Evolutionary conservation across 2,329 filamentous ascomycete genomes (phyloP), one percentile per base, ranked within the genome.

Genomic region (Fusarium compactum): DNA sequence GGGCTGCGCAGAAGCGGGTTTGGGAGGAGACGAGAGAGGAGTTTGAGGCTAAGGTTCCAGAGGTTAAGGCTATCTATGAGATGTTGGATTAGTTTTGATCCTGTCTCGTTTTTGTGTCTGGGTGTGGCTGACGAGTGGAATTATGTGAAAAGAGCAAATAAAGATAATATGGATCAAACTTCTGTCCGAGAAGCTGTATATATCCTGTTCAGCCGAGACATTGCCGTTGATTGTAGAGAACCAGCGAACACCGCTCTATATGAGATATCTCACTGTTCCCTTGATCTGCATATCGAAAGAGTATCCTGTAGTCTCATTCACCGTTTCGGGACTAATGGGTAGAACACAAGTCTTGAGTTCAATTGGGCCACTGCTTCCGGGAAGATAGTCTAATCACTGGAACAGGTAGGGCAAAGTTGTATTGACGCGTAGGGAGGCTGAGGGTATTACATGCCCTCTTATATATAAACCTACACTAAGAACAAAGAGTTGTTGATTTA

Each of bases 11-110:
- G 61, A 58, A 66, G 30, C 70, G 68, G 12, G 74, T 76, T 48
- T 76, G 74, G 74, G 53, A 74, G 10, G 74, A 76, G 55, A 62
- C 73, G 4, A 69, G 72, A 47, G 20, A 34, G 15, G 74, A 76
- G 48, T 59, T 76, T 54, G 73, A 76, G 40, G 55, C 16, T 2
- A 76, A 76, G 57, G 66, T 74, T 4, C 72, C 73, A 0, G 73
- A 76, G 43, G 66, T 76, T 24, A 76, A 70, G 65, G 22, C 66
- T 22, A 62, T 76, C 2, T 76, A 72, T 30, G 62, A 64, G 8
- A 68, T 71, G 65, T 41, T 76, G 65, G 62, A 68, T 20, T 16
- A 57, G n/a, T 18, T 48, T 24, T 22, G 20, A 27, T 11, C 20
- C 8, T 24, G 5, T 18, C 16, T 18, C 32, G 3, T 38, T 34